Evolutionary conservation across 148 eudicot genomes (phyloP).

Genomic region (Limonium bicolor): DNA sequence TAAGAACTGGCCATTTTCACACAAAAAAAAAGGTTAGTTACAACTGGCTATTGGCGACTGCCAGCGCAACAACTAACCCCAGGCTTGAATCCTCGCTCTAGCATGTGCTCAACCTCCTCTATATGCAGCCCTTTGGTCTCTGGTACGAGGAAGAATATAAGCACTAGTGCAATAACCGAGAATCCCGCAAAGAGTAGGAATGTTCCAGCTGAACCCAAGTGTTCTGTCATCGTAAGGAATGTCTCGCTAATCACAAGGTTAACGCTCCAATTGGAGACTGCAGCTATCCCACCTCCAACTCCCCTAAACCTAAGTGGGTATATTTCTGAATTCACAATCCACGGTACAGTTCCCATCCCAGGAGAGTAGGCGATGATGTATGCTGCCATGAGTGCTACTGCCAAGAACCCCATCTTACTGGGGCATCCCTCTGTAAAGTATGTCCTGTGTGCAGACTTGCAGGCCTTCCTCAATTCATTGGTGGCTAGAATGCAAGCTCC

Average conservation of each 20-base stretch:
- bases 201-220: constrained; percentile 45
- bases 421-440: constrained; percentile 85
- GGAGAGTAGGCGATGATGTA: constrained; percentile 77
- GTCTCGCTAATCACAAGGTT: constrained; percentile 63
- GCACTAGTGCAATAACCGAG: constrained; percentile 29
- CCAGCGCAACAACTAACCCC: no score
- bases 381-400: constrained; percentile 40
- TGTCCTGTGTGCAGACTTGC: constrained; percentile 27
- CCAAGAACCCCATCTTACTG: constrained; percentile 51
- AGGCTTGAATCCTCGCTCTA: constrained; percentile 52
- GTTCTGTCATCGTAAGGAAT: constrained; percentile 45
- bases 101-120: constrained; percentile 74
- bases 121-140: constrained; percentile 73
- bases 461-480: constrained; percentile 22
- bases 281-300: constrained; percentile 63
- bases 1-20: no score
- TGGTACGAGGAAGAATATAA: constrained; percentile 51
- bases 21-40: no score
- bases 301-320: constrained; percentile 62
- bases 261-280: constrained; percentile 51
- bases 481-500: constrained; percentile 50
- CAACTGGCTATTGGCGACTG: no score
- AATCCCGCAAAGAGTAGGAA: constrained; percentile 57
- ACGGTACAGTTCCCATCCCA: constrained; percentile 81
- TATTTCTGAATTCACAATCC: constrained; percentile 85